Evolutionary conservation across 495 filamentous ascomycete species (phyloP), one percentile per base, ranked within the genome.

Genomic region (Penicillium ochrochloron): DNA sequence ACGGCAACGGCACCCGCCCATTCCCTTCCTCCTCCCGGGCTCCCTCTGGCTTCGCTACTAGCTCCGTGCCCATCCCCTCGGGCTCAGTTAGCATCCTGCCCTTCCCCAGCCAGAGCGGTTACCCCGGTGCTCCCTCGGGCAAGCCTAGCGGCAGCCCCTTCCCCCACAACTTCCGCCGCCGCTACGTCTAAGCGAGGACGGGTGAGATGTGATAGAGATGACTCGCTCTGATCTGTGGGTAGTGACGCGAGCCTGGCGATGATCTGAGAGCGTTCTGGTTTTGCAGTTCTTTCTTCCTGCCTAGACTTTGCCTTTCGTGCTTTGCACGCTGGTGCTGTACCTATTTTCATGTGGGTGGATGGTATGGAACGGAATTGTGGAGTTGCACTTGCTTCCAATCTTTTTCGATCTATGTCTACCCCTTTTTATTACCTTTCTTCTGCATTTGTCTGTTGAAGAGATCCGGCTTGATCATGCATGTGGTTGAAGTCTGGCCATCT

Each of bases 1-100:
- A 65, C 67, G 67, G 63, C 68, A 80, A 80, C 67, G 71, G 69
- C 52, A 77, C 66, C 63, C 71, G 71, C 59, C 35, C 51, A 0
- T 21, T 41, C 12, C 60, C 64, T 25, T 42, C 25, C 58, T 51
- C 37, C 19, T 34, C 37, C 44, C 63, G 74, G 17, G 70, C 33
- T 15, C 53, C 77, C 48, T 76, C 75, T 27, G 77, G 76, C 62
- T 78, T 82, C 67, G 64, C 75, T 57, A 77, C 76, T 54, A 75
- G 67, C 62, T 56, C 53, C 2, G 17, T 19, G 17, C 39, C 34
- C 48, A 14, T 54, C 19, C 59, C 62, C 35, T 57, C 59, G 21
- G 56, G 64, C 41, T 33, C 41, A 15, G 27, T 60, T 60, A 62
- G 65, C 59, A 63, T 39, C 60, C 52, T 29, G 50, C 41, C 52